Base-by-base conservation (phyloP, 2,329 filamentous ascomycete species). In the Beauveria asiatica region DNA sequence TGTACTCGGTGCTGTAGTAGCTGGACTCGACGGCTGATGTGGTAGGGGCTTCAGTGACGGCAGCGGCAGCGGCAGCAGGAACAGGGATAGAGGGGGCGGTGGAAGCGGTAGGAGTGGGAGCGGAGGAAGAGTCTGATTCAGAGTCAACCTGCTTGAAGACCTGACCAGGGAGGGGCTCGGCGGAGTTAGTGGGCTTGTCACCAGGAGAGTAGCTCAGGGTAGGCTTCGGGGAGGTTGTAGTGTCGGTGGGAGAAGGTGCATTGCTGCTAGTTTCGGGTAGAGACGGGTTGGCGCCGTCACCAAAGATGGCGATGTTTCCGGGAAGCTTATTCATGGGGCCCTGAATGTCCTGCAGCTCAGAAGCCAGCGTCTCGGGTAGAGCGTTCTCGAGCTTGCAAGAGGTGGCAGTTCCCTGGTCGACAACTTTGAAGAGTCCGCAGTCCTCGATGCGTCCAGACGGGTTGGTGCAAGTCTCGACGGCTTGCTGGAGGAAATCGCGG, bases 381-480 rank as follows among this genome's bases (percentile, higher is more conserved):
- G 41, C 16, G 1, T 82, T 69, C 1, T 80, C 66, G 69, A 93
- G 81, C 55, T 78, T 76, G 77, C 92, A 96, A 61, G 82, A 66
- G 1, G 80, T 76, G 0, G 73, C 71, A 27, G 84, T 78, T 49
- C 69, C 71, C 73, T 93, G 79, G 57, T 73, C 73, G 70, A 92
- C 85, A 59, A 95, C 77, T 57, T 80, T 76, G 74, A 97, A 96
- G 33, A 94, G 66, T 0, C 83, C 75, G 75, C 92, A 97, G 72
- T 92, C 90, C 48, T 80, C 68, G 50, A 96, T 84, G 46, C 77
- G 68, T 39, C 92, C 92, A 10, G 83, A 85, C 0, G 68, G 69
- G 72, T 85, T 88, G 56, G 87, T 93, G 81, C 92, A 96, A 8
- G 78, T 81, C 51, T 92, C 72, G 63, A 92, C 78, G n/a, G 90